Evolutionary conservation across 305 asterid species (phyloP).

Genomic region (Fraxinus sp.): DNA sequence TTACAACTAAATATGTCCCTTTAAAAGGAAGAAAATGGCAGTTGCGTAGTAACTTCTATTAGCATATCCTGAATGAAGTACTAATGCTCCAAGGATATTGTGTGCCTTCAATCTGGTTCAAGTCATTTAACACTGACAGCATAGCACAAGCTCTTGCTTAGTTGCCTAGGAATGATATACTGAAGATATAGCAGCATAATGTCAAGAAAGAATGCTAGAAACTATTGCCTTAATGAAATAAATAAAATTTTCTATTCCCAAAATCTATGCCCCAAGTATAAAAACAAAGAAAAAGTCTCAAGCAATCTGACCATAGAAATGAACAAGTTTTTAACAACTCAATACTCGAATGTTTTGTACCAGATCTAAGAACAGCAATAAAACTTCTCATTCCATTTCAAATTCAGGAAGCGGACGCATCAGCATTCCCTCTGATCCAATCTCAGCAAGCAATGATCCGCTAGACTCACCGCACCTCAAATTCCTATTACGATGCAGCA

Average conservation of each 20-base stretch:
- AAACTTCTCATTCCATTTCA: slow-evolving; percentile 49
- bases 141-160: neutral
- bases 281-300: slow-evolving; percentile 12
- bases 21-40: neutral
- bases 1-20: neutral
- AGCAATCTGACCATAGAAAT: slow-evolving; percentile 23
- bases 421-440: slow-evolving; percentile 50
- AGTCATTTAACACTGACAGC: neutral
- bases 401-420: slow-evolving; percentile 64
- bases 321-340: slow-evolving; percentile 14
- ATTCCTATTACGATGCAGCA: slow-evolving; percentile 40
- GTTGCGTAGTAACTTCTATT: neutral
- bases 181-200: slow-evolving; percentile 4
- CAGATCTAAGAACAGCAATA: slow-evolving; percentile 9
- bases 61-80: neutral
- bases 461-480: slow-evolving; percentile 47
- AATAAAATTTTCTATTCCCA: slow-evolving; percentile 17
- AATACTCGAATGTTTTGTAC: neutral
- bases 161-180: neutral
- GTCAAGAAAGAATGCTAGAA: neutral
- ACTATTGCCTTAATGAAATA: neutral
- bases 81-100: neutral
- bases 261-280: slow-evolving; percentile 13
- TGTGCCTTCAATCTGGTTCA: slow-evolving; percentile 4
- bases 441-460: slow-evolving; percentile 43